Base-by-base conservation (phyloP, 129 eudicot genomes). In the Arctium lappa region DNA sequence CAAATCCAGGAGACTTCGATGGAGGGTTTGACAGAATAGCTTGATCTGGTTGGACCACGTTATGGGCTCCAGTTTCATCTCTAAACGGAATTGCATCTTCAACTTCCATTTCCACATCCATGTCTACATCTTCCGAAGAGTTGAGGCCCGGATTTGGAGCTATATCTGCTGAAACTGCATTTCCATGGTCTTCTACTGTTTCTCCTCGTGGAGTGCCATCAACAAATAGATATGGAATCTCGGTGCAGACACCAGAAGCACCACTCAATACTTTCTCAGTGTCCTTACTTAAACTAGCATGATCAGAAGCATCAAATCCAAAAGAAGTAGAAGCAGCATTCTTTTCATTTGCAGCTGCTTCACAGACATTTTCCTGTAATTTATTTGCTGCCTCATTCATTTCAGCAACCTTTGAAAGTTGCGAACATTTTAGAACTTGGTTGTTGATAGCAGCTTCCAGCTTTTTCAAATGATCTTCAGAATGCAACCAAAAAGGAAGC, bases 61-160 rank as follows among this genome's bases (percentile, higher is more conserved):
- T 30, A 5, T 44, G 83, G 30, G 69, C 79, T 5, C 10, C 79
- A 8, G 73, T 71, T 72, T 78, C 84, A 66, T 53, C 85, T 16
- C 46, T 81, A 15, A 80, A 6, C 80, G 89, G 75, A 80, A 71
- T 7, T 33, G 84, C 68, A 70, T 90, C 98, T 83, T 95, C 99
- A 73, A 92, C 92, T 83, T 95, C 99, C 97, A 93, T 93, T 65
- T 95, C 99, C n/a, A 93, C 92, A 87, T 95, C 97, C 99, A 95
- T 93, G 81, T 95, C 97, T 4, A 81, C 91, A 74, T 95, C 97
- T 77, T 90, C 96, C 63, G 38, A 81, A n/a, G 87, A 75, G 39
- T 81, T 87, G 66, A 30, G 34, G 79, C 50, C 40, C 86, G 50
- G 77, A 73, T 62, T 74, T 69, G 65, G 87, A 36, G 22, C 71